phyloP scores from a whole-genome alignment of 2,329 filamentous ascomycete species.

The Aspergillus brasiliensis region DNA sequence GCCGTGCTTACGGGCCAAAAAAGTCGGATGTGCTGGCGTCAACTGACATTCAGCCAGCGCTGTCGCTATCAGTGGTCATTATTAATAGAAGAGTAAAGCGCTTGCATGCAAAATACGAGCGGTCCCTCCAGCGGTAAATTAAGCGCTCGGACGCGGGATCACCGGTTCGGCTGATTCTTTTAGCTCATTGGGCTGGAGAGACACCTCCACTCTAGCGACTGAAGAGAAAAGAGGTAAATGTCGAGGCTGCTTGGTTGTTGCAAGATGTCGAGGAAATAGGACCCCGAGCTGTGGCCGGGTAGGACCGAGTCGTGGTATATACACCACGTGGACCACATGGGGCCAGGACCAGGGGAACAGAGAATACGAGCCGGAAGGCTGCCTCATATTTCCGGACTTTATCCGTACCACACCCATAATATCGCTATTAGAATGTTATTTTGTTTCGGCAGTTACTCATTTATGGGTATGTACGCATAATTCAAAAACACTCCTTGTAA shows the following conservation, averaged over 20 bases:
- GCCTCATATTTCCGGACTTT: neutral
- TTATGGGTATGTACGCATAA: constrained; percentile 12
- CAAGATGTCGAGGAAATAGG: neutral
- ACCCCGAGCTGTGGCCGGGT: neutral
- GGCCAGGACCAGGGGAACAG: neutral
- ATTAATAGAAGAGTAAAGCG: neutral
- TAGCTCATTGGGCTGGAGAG: neutral
- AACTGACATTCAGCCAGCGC: neutral
- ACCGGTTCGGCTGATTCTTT: neutral
- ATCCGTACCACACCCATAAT: neutral
- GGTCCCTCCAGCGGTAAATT: neutral
- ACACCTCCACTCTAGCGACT: neutral
- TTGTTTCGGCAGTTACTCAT: constrained; percentile 7
- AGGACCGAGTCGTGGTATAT: neutral
- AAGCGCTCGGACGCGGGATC: neutral
- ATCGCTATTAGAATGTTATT: neutral
- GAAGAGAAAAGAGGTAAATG: neutral
- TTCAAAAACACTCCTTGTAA: constrained; percentile 30
- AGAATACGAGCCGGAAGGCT: no score
- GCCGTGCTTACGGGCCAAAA: neutral
- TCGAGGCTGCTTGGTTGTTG: neutral
- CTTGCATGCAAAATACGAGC: neutral
- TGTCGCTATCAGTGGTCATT: neutral
- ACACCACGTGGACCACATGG: neutral
- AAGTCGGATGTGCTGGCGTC: no score